Evolutionary conservation across 805 yeast species (phyloP).

Genomic region (Kregervanrija delftensis): DNA sequence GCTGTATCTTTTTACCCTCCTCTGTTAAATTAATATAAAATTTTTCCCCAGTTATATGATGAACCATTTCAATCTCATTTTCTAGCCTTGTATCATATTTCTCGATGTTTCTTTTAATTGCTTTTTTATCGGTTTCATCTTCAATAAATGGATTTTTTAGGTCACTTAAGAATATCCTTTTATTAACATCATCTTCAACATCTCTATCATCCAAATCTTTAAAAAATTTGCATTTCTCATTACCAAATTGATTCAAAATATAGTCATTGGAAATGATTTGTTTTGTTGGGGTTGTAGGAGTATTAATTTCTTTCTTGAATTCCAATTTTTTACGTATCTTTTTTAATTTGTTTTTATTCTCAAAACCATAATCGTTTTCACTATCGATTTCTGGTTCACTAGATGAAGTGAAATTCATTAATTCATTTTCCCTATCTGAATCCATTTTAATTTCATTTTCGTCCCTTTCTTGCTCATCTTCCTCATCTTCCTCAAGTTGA

Average conservation of each 20-base stretch:
- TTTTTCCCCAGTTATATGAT: constrained; percentile 36
- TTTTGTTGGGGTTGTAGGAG: constrained; percentile 31
- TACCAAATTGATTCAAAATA: constrained; percentile 22
- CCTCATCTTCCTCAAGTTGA: constrained; percentile 20
- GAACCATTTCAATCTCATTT: constrained; percentile 33
- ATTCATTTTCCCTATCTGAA: constrained; percentile 5
- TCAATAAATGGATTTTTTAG: constrained; percentile 27
- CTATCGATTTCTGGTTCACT: constrained; percentile 6
- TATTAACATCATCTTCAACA: constrained; percentile 10
- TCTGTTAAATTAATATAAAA: constrained; percentile 25
- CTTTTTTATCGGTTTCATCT: background rate
- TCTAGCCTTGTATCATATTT: constrained; percentile 22
- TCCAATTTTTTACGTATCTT: constrained; percentile 18
- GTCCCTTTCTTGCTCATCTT: constrained; percentile 6
- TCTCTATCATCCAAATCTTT: constrained; percentile 17
- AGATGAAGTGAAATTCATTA: constrained; percentile 7
- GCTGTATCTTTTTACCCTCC: constrained; percentile 30
- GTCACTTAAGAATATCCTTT: background rate
- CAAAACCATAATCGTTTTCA: background rate
- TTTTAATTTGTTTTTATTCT: background rate
- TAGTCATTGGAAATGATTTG: constrained; percentile 29
- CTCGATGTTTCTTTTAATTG: background rate
- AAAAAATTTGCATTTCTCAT: constrained; percentile 12
- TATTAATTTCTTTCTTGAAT: constrained; percentile 8
- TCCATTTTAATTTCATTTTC: constrained; percentile 1